Percentiles rank a stretch among this genome's conserved stretches.
phyloP scores from a whole-genome alignment of 1,284 basidiomycete species.

The Thecaphora frezii region DNA sequence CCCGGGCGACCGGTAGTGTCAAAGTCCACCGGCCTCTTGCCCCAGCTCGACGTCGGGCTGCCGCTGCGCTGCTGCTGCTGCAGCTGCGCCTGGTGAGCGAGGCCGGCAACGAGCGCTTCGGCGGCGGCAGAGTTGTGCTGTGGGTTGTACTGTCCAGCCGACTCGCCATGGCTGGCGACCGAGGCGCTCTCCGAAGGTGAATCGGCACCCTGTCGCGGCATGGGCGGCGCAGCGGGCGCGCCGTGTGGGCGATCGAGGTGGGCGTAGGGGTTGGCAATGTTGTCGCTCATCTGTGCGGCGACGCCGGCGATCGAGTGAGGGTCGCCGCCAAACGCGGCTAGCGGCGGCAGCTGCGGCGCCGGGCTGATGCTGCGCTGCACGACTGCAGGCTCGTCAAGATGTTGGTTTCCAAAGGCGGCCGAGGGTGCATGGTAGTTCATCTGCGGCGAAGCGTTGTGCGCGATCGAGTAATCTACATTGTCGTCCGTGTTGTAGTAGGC shows the following conservation, averaged over 20 bases:
- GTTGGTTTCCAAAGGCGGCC: constrained; percentile 26
- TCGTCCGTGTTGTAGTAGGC: constrained; percentile 39
- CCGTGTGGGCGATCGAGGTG: constrained; percentile 44
- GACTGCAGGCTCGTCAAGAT: constrained; percentile 24
- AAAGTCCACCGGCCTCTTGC: not conserved
- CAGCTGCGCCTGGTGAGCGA: constrained; percentile 22
- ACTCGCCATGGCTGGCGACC: not conserved
- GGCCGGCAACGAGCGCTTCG: constrained; percentile 23
- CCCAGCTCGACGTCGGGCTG: not conserved
- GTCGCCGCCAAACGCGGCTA: constrained; percentile 46
- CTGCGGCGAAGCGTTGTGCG: constrained; percentile 11
- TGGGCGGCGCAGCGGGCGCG: constrained; percentile 3
- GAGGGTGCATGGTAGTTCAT: constrained; percentile 24
- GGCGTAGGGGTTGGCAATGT: constrained; percentile 51
- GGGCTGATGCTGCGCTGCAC: constrained; percentile 17
- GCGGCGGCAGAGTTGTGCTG: constrained; percentile 8
- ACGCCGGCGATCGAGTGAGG: constrained; percentile 46
- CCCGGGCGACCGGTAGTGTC: constrained; percentile 37
- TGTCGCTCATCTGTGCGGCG: constrained; percentile 30
- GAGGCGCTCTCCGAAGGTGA: not conserved
- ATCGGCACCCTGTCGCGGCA: constrained; percentile 1
- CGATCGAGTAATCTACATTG: constrained; percentile 7
- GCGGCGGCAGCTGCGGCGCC: constrained; percentile 40
- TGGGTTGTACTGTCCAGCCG: not conserved
- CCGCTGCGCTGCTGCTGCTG: constrained; percentile 13